Base-by-base conservation (phyloP, 306 rosid species). In the Mucuna pruriens region DNA sequence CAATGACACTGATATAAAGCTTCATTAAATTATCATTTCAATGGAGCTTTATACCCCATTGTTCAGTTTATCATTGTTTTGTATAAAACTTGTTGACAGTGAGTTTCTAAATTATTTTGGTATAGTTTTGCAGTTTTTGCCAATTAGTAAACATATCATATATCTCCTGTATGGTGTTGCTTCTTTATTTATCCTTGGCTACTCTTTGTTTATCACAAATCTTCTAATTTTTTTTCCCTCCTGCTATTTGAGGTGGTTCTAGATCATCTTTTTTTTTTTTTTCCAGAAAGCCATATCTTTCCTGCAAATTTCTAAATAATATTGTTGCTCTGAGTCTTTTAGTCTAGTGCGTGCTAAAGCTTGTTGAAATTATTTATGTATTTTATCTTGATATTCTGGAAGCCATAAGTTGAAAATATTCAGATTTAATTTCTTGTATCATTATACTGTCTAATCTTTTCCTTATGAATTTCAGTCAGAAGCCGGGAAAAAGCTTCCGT, bases 401-500 rank as follows among this genome's bases (percentile, higher is more conserved):
- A 73, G 42, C 9, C 33, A 16, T 62, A 75, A 78, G 63, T 51
- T 68, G 64, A 15, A 52, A 44, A 62, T 40, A 72, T 55, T 67
- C 20, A 67, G 25, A 74, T 46, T 82, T 60, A 71, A 40, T 65
- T 76, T 62, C 76, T 34, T 7, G 54, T 55, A 42, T 55, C 7
- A 26, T 63, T 68, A 49, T 34, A 64, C 31, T 64, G 3, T 79
- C 75, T 92, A 81, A 86, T 62, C 36, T 44, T 81, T 71, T 75
- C 49, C 36, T 71, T 90, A 49, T 86, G 68, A 71, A 81, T 89
- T 83, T 69, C 90, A 95, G 99, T 88, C 99, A 23, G 92, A 93
- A 85, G 88, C 86, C 0, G 97, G 98, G 81, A 93, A 90, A 87
- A 95, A 88, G 85, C 89, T 93, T 83, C 99, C 99, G 5, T 92